Base-by-base conservation (phyloP, 495 filamentous ascomycete genomes). In the Apiosordaria backusii region DNA sequence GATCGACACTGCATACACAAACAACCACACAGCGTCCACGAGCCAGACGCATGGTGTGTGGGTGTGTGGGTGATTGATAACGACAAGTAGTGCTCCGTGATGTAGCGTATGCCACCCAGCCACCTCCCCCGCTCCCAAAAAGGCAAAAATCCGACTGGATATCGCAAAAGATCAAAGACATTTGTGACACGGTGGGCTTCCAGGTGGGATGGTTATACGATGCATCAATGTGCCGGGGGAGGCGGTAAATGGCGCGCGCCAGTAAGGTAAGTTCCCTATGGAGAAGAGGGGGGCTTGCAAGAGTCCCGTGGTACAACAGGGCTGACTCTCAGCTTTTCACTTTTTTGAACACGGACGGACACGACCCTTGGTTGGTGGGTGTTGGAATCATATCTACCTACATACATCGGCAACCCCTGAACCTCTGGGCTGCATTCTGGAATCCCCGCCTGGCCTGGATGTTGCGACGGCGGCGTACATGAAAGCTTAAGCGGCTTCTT, bases 61-160 rank as follows among this genome's bases (percentile, higher is more conserved):
- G 25, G 6, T 18, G 57, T 27, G 22, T 19, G 29, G 18, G 13
- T 21, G 59, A 61, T 61, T 61, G 59, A 61, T 61, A 61, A 61
- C 59, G 59, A 61, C 24, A 27, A 19, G 26, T 19, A 13, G 26
- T 18, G 45, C 35, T 18, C 35, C 35, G 35, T 45, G 16, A 45
- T 13, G 35, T 45, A 45, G 35, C 35, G 35, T 13, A 45, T 45
- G 6, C 13, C 3, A 45, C 35, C 35, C 35, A 45, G 35, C 35
- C 35, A 45, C 35, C 35, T 22, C 22, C 18, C n/a, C n/a, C n/a
- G n/a, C n/a, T 61, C 59, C 59, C 2, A 18, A 45, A 45, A 27
- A 25, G n/a, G 59, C 59, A 61, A 61, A 61, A 40, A 22, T 45
- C 59, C 59, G 59, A 25, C 57, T 59, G 21, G 25, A 18, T 18